Evolutionary conservation across 345 rosid genomes (phyloP).

Genomic region (Combretum micranthum): DNA sequence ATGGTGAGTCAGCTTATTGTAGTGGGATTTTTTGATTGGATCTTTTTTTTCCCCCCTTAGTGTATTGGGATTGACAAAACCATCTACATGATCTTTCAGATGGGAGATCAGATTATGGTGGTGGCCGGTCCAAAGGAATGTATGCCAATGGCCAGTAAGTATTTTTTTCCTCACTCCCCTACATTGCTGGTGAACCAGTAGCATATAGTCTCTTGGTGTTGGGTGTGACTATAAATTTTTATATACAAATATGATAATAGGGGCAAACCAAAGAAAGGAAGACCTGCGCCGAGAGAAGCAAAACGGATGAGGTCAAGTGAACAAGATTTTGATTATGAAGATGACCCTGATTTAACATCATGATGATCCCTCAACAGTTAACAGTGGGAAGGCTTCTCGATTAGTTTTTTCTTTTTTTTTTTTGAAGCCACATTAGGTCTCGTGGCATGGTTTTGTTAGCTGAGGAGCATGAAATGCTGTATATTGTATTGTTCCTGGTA

Average conservation of each 20-base stretch:
- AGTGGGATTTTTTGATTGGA: slow-evolving; percentile 1
- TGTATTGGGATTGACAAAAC: not conserved
- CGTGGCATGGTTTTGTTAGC: too few species aligned
- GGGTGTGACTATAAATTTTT: not conserved
- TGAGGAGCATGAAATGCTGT: too few species aligned
- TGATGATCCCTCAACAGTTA: not conserved
- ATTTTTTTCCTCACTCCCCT: not conserved
- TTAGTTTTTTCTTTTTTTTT: too few species aligned
- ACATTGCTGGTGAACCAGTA: not conserved
- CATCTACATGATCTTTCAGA: slow-evolving; percentile 23
- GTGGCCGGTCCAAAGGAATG: slow-evolving; percentile 49
- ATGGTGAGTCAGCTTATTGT: slow-evolving; percentile 38
- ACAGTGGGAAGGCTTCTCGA: not conserved
- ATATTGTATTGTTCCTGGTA: too few species aligned
- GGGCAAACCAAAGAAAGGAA: slow-evolving; percentile 97
- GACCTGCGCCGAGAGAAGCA: slow-evolving; percentile 69
- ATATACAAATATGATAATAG: slow-evolving; percentile 17
- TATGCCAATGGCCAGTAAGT: slow-evolving; percentile 71
- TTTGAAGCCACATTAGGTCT: too few species aligned
- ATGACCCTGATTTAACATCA: slow-evolving; percentile 62
- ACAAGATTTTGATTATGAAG: slow-evolving; percentile 90
- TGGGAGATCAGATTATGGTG: slow-evolving; percentile 54
- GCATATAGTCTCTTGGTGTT: slow-evolving; percentile 1
- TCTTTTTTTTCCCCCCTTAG: not conserved
- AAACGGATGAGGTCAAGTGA: slow-evolving; percentile 76